Percentiles rank a stretch among this genome's conserved stretches.
Evolutionary conservation across 306 rosid species (phyloP).

Genomic region (Corylus heterophylla): DNA sequence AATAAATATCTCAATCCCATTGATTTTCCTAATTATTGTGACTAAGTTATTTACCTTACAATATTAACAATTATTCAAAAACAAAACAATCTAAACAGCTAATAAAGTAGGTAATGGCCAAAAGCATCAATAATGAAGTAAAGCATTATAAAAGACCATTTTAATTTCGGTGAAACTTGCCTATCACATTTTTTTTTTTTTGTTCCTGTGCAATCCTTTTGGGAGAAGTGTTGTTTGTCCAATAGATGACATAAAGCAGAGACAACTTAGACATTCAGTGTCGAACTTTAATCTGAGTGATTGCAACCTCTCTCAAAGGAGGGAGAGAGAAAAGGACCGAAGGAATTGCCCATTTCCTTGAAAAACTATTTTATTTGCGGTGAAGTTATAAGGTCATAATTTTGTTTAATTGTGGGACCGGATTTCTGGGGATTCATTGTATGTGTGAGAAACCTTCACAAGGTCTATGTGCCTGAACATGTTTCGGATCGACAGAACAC

Average conservation of each 20-base stretch:
- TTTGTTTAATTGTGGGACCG: background rate
- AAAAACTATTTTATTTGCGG: background rate
- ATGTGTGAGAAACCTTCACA: too few relatives aligned
- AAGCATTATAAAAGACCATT: background rate
- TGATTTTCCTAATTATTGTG: too few relatives aligned
- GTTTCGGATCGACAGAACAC: too few relatives aligned
- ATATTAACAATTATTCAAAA: too few relatives aligned
- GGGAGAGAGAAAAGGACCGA: background rate
- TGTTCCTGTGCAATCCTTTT: background rate
- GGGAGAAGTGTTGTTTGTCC: too few relatives aligned
- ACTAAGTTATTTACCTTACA: too few relatives aligned
- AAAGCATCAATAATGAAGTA: too few relatives aligned
- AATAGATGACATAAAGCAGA: background rate
- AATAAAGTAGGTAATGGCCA: too few relatives aligned
- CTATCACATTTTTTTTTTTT: background rate
- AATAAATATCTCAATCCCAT: too few relatives aligned
- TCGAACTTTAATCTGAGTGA: background rate
- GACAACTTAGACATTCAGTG: background rate
- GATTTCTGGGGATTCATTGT: too few relatives aligned
- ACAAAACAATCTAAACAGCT: too few relatives aligned
- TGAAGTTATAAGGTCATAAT: background rate
- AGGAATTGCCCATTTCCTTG: background rate
- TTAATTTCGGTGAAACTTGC: background rate
- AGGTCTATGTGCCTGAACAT: too few relatives aligned
- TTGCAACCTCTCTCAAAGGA: background rate